A percentile compares a stretch with the other conserved stretches of the same genome.
phyloP scores from a whole-genome alignment of 2,329 filamentous ascomycete species.

The Apiospora arundinis region DNA sequence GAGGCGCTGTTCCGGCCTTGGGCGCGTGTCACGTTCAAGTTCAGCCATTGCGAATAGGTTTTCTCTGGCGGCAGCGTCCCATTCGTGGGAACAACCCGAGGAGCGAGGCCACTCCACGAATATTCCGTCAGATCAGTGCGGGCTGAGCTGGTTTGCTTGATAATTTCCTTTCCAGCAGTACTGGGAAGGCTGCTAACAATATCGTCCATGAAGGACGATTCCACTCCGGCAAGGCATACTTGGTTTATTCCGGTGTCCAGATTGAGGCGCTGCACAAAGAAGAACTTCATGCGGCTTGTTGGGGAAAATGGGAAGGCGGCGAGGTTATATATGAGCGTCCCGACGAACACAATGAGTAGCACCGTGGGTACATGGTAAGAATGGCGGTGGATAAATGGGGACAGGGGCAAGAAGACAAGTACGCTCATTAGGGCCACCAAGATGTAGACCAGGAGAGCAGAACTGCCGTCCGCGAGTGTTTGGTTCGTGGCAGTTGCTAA shows the following conservation, averaged over 20 bases:
- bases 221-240: slow-evolving; percentile 7
- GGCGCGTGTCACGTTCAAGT: slow-evolving; percentile 5
- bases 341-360: slow-evolving; percentile 73
- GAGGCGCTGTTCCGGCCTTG: slow-evolving; percentile 7
- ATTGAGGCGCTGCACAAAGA: slow-evolving; percentile 82
- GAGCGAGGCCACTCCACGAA: slow-evolving; percentile 10
- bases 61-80: slow-evolving; percentile 21
- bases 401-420: slow-evolving; percentile 75
- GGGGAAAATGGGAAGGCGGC: slow-evolving; percentile 86
- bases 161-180: background rate
- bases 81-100: slow-evolving; percentile 13
- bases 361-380: slow-evolving; percentile 83
- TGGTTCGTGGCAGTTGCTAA: slow-evolving; percentile 76
- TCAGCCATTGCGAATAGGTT: slow-evolving; percentile 17
- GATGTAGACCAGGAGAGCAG: slow-evolving; percentile 74
- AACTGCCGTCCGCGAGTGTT: slow-evolving; percentile 83
- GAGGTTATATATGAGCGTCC: slow-evolving; percentile 85
- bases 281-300: slow-evolving; percentile 81
- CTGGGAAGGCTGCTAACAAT: slow-evolving; percentile 21
- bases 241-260: slow-evolving; percentile 67
- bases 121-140: slow-evolving; percentile 14
- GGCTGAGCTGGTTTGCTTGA: background rate
- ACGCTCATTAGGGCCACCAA: slow-evolving; percentile 71
- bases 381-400: slow-evolving; percentile 86
- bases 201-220: slow-evolving; percentile 19